Percentiles rank a stretch among this genome's conserved stretches.
These are phyloP conservation scores for Fusarium humuli DNA, from an alignment of 2,329 filamentous ascomycete species.

Conservation along the genomic window DNA sequence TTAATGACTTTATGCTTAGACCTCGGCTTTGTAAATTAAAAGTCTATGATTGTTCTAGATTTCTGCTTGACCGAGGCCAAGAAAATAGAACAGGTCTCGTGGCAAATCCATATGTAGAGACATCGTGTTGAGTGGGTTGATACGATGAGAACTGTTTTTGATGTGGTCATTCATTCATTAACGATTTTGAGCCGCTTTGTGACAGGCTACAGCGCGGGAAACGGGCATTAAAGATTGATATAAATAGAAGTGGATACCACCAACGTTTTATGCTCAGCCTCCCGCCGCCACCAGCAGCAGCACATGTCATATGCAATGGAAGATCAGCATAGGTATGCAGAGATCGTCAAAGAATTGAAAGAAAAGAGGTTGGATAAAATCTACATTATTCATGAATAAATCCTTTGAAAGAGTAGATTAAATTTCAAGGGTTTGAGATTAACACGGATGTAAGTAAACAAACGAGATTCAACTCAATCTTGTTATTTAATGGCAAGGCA, in stretches of 20 bases:
- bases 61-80: background rate
- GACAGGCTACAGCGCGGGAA: background rate
- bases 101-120: background rate
- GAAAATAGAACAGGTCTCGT: background rate
- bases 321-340: background rate
- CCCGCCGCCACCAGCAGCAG: slow-evolving; percentile 16
- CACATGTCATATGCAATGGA: slow-evolving; percentile 3
- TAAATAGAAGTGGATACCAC: slow-evolving; percentile 32
- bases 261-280: slow-evolving; percentile 34
- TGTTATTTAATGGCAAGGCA: slow-evolving; percentile 18
- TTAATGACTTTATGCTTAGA: background rate
- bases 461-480: slow-evolving; percentile 35
- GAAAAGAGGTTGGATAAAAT: slow-evolving; percentile 23
- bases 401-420: background rate
- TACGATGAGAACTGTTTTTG: background rate
- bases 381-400: slow-evolving; percentile 9
- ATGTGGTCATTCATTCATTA: background rate
- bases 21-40: background rate
- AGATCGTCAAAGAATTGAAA: slow-evolving; percentile 1
- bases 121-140: slow-evolving; percentile 2
- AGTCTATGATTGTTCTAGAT: background rate
- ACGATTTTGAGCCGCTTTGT: slow-evolving; percentile 31
- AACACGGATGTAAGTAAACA: slow-evolving; percentile 2
- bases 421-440: slow-evolving; percentile 4
- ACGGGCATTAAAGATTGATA: slow-evolving; percentile 30